Evolutionary conservation across 108 stramenopile species (phyloP).

Genomic region (Discostella pseudostelligera): DNA sequence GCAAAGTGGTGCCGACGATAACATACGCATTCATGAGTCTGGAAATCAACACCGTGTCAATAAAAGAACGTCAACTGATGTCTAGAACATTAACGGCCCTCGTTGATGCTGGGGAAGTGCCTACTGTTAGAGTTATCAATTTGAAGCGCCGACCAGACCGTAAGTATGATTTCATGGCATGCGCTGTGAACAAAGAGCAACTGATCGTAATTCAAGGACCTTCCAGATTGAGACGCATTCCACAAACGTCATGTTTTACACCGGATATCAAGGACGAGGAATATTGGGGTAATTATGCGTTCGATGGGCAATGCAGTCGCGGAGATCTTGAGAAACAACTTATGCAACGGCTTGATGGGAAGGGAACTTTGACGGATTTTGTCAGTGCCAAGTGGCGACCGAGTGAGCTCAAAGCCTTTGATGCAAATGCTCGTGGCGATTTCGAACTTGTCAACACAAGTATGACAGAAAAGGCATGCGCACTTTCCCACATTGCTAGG

Average conservation of each 20-base stretch:
- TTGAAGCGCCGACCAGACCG: slow-evolving; percentile 67
- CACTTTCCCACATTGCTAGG: slow-evolving; percentile 69
- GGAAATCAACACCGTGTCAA: neutral
- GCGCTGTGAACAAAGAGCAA: slow-evolving; percentile 49
- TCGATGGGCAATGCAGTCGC: slow-evolving; percentile 59
- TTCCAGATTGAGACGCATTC: slow-evolving; percentile 16
- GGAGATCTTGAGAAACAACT: slow-evolving; percentile 44
- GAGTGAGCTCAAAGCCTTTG: slow-evolving; percentile 71
- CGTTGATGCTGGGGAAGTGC: slow-evolving; percentile 37
- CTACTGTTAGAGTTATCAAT: slow-evolving; percentile 66
- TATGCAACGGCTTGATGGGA: slow-evolving; percentile 27
- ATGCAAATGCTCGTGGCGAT: slow-evolving; percentile 58
- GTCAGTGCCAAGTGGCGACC: slow-evolving; percentile 71
- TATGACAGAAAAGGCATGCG: slow-evolving; percentile 66
- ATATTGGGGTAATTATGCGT: slow-evolving; percentile 56
- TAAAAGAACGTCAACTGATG: neutral
- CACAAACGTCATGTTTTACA: neutral
- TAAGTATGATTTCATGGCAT: slow-evolving; percentile 51
- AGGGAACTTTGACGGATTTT: slow-evolving; percentile 41
- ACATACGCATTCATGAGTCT: neutral
- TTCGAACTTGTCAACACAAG: slow-evolving; percentile 51
- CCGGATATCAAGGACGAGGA: slow-evolving; percentile 12
- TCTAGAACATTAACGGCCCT: slow-evolving; percentile 28
- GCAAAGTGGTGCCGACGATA: slow-evolving; percentile 16
- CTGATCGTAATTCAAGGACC: slow-evolving; percentile 60